Evolutionary conservation across 2,329 filamentous ascomycete genomes (phyloP), one percentile per base, ranked within the genome.

Genomic region (Dactylellina parvicollis): DNA sequence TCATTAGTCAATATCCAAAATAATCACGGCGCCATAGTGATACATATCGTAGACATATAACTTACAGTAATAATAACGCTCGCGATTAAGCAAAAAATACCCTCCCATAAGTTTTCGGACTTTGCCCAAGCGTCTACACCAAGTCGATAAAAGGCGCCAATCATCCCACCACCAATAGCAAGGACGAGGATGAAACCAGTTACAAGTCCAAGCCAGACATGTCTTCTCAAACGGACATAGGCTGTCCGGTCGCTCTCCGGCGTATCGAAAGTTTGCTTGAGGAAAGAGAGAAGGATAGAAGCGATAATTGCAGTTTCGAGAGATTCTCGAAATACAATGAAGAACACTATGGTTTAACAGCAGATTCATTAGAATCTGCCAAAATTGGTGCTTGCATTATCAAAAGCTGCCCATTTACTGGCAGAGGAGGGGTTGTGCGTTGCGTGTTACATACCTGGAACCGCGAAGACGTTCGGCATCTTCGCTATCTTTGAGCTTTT

Each of bases 281-380:
- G 83, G 80, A 95, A 96, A 20, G 92, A 88, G 40, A 96, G 86
- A 32, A 96, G 84, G n/a, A 96, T 90, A 0, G 92, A 94, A 75
- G 96, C 88, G 77, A 96, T 91, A 79, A 96, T 92, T 78, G 86
- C 89, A 0, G 90, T 90, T 83, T 96, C 92, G 50, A 96, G 83
- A 42, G 88, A 88, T 82, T 96, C 92, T 79, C 92, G 88, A 80
- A 96, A 95, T 82, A 91, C 89, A 80, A 96, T 91, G 83, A 96
- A 93, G 83, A 96, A 96, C 62, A 96, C 87, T 78, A 46, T 52
- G 18, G 9, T 18, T 30, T 30, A 12, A 22, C 7, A 22, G 18
- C n/a, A 44, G 4, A 40, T 12, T 16, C 28, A 24, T 38, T 40
- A 38, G 20, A 2, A 55, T 24, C 65, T 55, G 34, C 16, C 24